Conservation (phyloP, 768 basidiomycete genomes). For the Rubroboletus satanas region DNA sequence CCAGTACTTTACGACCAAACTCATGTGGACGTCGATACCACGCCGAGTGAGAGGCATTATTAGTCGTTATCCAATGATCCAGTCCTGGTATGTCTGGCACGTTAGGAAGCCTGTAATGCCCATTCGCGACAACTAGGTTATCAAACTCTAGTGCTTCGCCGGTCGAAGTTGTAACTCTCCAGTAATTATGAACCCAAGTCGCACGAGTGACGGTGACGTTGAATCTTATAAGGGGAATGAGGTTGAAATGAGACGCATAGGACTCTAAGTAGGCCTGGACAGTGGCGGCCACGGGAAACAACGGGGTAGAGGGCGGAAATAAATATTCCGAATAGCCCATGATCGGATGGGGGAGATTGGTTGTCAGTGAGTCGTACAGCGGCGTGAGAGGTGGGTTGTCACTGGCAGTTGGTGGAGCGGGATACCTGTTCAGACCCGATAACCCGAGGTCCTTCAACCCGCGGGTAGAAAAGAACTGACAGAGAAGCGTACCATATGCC, state of each 20-base stretch:
- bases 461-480: not conserved
- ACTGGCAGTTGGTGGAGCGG: conserved; percentile 40
- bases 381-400: conserved; percentile 60
- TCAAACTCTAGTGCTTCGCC: conserved; percentile 47
- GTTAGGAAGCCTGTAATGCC: conserved; percentile 65
- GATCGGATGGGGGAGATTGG: conserved; percentile 74
- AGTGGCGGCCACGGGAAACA: conserved; percentile 59
- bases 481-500: conserved; percentile 63
- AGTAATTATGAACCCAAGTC: conserved; percentile 39
- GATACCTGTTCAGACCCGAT: conserved; percentile 41
- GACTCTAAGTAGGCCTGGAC: conserved; percentile 68
- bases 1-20: conserved; percentile 39
- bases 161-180: conserved; percentile 47
- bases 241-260: conserved; percentile 60
- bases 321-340: conserved; percentile 65
- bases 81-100: conserved; percentile 61
- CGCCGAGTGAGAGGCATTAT: conserved; percentile 60
- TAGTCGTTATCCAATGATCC: conserved; percentile 47
- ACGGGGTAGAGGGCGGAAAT: conserved; percentile 68
- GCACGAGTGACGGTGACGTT: conserved; percentile 51
- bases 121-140: conserved; percentile 70
- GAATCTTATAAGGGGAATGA: conserved; percentile 61
- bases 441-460: not conserved
- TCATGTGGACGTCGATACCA: conserved; percentile 57
- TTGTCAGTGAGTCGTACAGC: conserved; percentile 76